Base-by-base conservation (phyloP, 2,329 filamentous ascomycete genomes). In the Rhynchosporium agropyri region DNA sequence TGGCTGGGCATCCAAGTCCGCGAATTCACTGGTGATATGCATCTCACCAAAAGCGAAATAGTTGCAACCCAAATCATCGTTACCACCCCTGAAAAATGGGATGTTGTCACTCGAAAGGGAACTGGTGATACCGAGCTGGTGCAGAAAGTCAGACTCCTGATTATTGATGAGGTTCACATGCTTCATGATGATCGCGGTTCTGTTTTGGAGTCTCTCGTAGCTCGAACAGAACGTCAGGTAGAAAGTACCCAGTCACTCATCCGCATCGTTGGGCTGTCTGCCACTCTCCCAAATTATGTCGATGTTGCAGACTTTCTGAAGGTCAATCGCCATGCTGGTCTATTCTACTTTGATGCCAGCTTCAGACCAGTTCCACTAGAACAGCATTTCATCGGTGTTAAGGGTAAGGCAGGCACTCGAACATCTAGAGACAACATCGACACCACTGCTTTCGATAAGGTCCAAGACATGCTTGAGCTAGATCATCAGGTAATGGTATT, bases 401-500 rank as follows among this genome's bases (percentile, higher is more conserved):
- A 94, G 76, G 92, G 95, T 58, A 98, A 97, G 74, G 78, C 92
- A 0, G 90, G 91, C 4, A 86, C 86, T 29, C 95, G 89, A 73
- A 85, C 88, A 64, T 93, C 91, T 8, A 88, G 90, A 62, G 94
- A 97, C 43, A 98, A 98, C 68, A 80, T 99, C 33, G 95, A 99
- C 70, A 83, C 83, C 29, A 88, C 92, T 2, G 87, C 92, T 0
- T 99, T 96, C 73, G 93, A 98, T 69, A 99, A 99, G 74, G 92
- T 97, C 53, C 89, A 88, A 69, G 90, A 95, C 58, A 97, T 99
- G 93, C 81, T 99, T 3, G 86, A 92, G 73, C 81, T 83, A 63
- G 93, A 91, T n/a, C 95, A 99, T 72, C 95, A 99, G 75, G 85
- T 99, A 68, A 99, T 99, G 96, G 94, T 99, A 0, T 99, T 99